Conservation (phyloP, 2,329 filamentous ascomycete species). For the Zalaria sp. region DNA sequence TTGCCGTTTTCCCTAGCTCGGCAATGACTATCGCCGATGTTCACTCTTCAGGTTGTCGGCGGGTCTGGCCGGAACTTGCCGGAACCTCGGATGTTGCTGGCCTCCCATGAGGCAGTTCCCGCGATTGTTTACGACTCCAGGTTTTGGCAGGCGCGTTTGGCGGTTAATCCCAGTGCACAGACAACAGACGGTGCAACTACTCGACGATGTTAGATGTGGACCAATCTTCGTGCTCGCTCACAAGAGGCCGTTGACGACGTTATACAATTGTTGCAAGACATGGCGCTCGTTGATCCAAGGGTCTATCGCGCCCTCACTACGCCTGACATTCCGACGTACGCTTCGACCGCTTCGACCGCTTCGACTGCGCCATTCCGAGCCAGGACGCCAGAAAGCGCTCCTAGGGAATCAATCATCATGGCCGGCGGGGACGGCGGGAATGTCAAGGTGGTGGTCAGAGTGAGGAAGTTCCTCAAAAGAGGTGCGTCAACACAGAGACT, state of each 20-base stretch:
- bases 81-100: too few species aligned
- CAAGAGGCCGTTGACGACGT: slow-evolving; percentile 3
- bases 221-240: background rate
- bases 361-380: slow-evolving; percentile 28
- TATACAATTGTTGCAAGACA: slow-evolving; percentile 3
- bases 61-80: too few species aligned
- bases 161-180: too few species aligned
- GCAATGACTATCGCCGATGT: too few species aligned
- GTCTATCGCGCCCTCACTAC: slow-evolving; percentile 12
- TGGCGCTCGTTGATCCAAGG: slow-evolving; percentile 7
- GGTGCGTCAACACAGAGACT: slow-evolving; percentile 15
- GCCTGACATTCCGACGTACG: slow-evolving; percentile 1
- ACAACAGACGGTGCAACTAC: too few species aligned
- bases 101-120: too few species aligned
- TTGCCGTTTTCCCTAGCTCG: too few species aligned
- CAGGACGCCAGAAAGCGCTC: slow-evolving; percentile 14
- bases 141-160: too few species aligned
- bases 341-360: slow-evolving; percentile 16
- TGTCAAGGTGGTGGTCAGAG: slow-evolving; percentile 37
- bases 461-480: slow-evolving; percentile 32
- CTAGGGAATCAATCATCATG: slow-evolving; percentile 10
- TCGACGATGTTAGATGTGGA: background rate
- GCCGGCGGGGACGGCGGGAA: slow-evolving; percentile 28
- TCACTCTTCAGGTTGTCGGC: too few species aligned
- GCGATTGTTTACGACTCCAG: too few species aligned